phyloP scores from a whole-genome alignment of 164 flowering plant genomes.

The Berberis vulgaris region DNA sequence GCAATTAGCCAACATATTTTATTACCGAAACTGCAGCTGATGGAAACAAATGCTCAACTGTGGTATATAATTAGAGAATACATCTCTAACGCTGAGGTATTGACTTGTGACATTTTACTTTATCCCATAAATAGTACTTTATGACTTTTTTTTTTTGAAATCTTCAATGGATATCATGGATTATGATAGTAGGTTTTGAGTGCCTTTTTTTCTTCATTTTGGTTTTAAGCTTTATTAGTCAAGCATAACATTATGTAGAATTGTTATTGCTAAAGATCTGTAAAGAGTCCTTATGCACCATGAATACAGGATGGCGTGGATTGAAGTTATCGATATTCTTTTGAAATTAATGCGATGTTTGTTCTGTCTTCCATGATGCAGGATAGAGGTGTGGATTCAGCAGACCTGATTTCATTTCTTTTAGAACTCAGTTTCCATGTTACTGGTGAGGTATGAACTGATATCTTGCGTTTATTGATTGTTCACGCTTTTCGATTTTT shows the following conservation, averaged over 20 bases:
- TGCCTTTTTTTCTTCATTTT: no score
- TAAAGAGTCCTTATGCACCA: no score
- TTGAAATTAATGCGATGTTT: not conserved
- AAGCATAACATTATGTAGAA: no score
- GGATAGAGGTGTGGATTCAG: slow-evolving; percentile 74
- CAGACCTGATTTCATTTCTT: slow-evolving; percentile 83
- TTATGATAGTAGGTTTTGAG: no score
- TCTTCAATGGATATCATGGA: no score
- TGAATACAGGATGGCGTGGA: no score
- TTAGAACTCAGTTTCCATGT: slow-evolving; percentile 93
- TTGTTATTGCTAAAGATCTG: no score
- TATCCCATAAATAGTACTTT: not conserved
- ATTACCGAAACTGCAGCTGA: slow-evolving; percentile 41
- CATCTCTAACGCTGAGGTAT: slow-evolving; percentile 84
- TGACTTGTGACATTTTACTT: not conserved
- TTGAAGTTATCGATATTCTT: no score
- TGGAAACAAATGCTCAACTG: slow-evolving; percentile 97
- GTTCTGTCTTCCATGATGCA: slow-evolving; percentile 23
- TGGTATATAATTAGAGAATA: slow-evolving; percentile 97
- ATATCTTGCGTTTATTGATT: not conserved
- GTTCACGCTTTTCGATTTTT: no score
- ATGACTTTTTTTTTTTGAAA: no score
- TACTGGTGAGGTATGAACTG: slow-evolving; percentile 63
- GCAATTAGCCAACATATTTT: slow-evolving; percentile 4
- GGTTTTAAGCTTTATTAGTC: no score